Evolutionary conservation across 768 basidiomycete genomes (phyloP).

Genomic region (Guyanaporus albipodus): DNA sequence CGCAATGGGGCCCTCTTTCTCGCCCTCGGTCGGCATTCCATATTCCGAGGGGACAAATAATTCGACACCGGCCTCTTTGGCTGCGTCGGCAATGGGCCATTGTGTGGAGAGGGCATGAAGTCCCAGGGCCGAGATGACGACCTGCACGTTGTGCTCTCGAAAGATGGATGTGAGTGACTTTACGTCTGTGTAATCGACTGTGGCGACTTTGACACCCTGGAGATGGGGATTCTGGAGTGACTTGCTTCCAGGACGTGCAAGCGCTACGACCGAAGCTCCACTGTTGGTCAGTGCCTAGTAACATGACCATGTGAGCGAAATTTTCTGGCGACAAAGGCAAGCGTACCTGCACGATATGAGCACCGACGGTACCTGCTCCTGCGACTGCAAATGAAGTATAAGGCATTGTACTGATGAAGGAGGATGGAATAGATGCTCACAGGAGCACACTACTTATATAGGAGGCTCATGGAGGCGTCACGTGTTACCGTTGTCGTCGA

Average conservation of each 20-base stretch:
- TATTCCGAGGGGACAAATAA: conserved; percentile 32
- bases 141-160: conserved; percentile 18
- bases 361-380: too few species aligned
- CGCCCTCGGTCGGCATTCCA: conserved; percentile 16
- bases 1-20: conserved; percentile 19
- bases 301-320: too few species aligned
- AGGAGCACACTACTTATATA: too few species aligned
- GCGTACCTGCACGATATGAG: too few species aligned
- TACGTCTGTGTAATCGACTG: conserved; percentile 12
- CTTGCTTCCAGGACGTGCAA: conserved; percentile 11
- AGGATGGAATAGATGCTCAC: too few species aligned
- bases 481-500: too few species aligned
- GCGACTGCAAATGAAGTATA: too few species aligned
- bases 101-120: conserved; percentile 19
- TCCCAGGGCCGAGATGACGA: conserved; percentile 27
- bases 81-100: conserved; percentile 24
- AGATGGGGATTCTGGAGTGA: conserved; percentile 9
- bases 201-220: conserved; percentile 3
- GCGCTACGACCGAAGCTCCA: conserved; percentile 9
- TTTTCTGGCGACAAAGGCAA: too few species aligned
- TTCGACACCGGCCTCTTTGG: conserved; percentile 28
- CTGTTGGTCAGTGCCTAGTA: too few species aligned
- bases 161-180: conserved; percentile 12
- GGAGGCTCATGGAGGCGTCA: too few species aligned
- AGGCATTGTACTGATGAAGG: too few species aligned